Evolutionary conservation across 2,329 filamentous ascomycete species (phyloP).

Genomic region (Didymellaceae sp.): DNA sequence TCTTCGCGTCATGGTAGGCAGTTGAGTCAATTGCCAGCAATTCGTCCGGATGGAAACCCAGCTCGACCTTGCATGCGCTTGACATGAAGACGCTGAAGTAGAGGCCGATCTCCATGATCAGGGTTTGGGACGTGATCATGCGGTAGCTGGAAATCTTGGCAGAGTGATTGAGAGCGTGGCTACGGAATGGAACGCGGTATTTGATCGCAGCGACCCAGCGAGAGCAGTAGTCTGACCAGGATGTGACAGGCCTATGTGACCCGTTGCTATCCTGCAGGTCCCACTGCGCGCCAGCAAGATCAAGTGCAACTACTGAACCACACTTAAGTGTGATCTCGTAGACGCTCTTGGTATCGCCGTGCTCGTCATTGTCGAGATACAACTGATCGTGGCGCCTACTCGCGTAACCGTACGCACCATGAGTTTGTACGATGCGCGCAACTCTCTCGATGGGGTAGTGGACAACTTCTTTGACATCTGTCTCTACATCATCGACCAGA

Average conservation of each 20-base stretch:
- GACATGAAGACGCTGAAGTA: constrained; percentile 17
- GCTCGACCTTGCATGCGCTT: constrained; percentile 4
- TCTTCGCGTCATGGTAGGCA: background rate
- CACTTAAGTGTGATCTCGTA: constrained; percentile 24
- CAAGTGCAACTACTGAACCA: constrained; percentile 20
- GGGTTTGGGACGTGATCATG: constrained; percentile 14
- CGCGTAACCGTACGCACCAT: constrained; percentile 5
- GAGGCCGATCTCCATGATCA: constrained; percentile 12
- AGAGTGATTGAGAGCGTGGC: constrained; percentile 16
- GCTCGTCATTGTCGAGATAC: constrained; percentile 16
- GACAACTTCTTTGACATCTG: constrained; percentile 23
- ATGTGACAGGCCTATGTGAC: constrained; percentile 11
- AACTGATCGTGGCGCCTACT: constrained; percentile 14
- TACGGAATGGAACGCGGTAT: constrained; percentile 19
- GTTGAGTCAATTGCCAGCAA: background rate
- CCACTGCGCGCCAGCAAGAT: constrained; percentile 23
- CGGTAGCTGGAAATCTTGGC: constrained; percentile 14
- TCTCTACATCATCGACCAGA: constrained; percentile 21
- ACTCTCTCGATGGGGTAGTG: constrained; percentile 10
- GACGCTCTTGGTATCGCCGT: constrained; percentile 17
- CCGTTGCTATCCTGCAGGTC: constrained; percentile 1
- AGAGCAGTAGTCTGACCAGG: constrained; percentile 17
- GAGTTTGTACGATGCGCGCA: constrained; percentile 12
- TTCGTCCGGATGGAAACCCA: constrained; percentile 6
- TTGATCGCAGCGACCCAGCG: constrained; percentile 11